Evolutionary conservation across 2,329 filamentous ascomycete species (phyloP), one percentile per base, ranked within the genome.

Genomic region (Xylariaceae sp.): DNA sequence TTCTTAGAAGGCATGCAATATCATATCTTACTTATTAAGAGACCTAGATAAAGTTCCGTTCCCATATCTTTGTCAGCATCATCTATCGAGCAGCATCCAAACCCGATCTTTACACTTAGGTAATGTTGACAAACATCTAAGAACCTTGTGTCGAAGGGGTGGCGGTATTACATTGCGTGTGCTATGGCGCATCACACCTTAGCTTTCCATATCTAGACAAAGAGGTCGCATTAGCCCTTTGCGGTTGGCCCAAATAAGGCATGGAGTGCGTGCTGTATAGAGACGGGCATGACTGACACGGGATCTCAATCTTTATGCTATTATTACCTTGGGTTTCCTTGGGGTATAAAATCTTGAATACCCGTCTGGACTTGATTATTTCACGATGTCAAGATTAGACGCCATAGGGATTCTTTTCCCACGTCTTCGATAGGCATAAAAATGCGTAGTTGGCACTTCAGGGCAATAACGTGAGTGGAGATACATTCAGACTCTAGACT

Each of bases 231-330:
- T 57, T 59, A 57, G 54, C 48, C 40, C 44, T 54, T 62, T 37
- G 54, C 60, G 57, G 54, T 54, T 57, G 57, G 56, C 40, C 52
- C 43, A 60, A 41, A 57, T 60, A 56, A 43, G 52, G 54, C 52
- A 37, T 37, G 32, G 32, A 37, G 32, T 37, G 32, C 32, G 32
- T 37, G 32, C 12, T 7, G 32, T 37, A 37, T 10, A 37, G 32
- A 37, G 32, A 3, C 32, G 32, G 7, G 6, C 32, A 14, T 37
- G 9, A 14, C 32, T 37, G 14, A 14, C 32, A 16, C 32, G 32
- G 32, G 5, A 37, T 37, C 3, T 37, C 7, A 16, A 37, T 10
- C 14, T 37, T 37, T 14, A 37, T 16, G 9, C 7, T 37, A 37
- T 37, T 37, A 7, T 37, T 14, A 7, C 32, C 32, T 37, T 12